phyloP scores from a whole-genome alignment of 345 rosid species.

The Populus deltoides region DNA sequence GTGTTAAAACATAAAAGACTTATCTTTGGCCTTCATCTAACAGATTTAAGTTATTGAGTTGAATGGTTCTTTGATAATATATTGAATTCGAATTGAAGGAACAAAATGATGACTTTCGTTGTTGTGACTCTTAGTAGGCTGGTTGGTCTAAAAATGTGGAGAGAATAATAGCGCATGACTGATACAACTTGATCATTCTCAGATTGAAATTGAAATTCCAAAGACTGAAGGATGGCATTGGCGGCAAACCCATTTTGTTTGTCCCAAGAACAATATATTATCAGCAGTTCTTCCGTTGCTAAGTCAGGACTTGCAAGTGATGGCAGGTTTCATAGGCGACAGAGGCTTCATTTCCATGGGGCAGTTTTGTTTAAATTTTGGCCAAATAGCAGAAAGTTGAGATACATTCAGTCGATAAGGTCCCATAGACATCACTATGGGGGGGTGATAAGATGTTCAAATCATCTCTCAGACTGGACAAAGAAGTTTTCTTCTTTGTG shows the following conservation, averaged over 20 bases:
- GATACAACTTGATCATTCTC: constrained; percentile 1
- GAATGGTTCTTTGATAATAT: no score
- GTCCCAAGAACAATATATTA: constrained; percentile 39
- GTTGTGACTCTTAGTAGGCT: background rate
- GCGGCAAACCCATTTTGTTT: constrained; percentile 44
- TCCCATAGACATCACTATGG: constrained; percentile 16
- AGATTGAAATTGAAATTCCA: constrained; percentile 33
- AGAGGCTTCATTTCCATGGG: constrained; percentile 23
- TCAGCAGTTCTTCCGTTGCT: constrained; percentile 24
- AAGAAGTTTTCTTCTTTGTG: constrained; percentile 30
- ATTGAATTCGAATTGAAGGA: background rate
- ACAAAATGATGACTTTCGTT: background rate
- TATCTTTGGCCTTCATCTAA: no score
- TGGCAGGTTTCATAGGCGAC: constrained; percentile 32
- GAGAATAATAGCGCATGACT: background rate
- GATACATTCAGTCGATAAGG: constrained; percentile 28
- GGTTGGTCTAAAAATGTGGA: background rate
- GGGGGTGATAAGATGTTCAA: constrained; percentile 32
- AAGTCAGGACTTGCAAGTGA: constrained; percentile 25
- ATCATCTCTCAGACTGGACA: constrained; percentile 32
- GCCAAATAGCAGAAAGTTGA: constrained; percentile 27
- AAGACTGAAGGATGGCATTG: constrained; percentile 51
- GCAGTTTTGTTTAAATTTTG: constrained; percentile 34
- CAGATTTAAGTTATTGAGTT: no score
- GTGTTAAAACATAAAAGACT: background rate